Percentiles rank a stretch among this genome's conserved stretches.
Conservation (phyloP, 225 moss, liverwort and hornwort genomes). For the Straminergon stramineum region DNA sequence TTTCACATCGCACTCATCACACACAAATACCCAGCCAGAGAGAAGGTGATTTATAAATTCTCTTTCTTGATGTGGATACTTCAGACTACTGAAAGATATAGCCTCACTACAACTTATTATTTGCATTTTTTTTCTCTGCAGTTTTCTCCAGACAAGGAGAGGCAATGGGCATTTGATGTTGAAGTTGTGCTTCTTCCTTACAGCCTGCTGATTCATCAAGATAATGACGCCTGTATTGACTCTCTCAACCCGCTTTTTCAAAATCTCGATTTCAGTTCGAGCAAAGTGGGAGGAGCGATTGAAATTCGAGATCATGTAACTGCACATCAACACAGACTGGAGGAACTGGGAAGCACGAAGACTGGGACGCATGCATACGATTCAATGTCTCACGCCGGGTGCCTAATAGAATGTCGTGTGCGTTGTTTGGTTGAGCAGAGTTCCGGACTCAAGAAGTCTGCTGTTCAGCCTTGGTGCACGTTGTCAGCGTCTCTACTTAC, state of each 20-base stretch:
- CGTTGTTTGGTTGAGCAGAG: slow-evolving; percentile 17
- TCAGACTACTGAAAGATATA: neutral
- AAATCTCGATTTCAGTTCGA: slow-evolving; percentile 2
- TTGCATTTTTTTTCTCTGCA: neutral
- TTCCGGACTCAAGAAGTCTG: neutral
- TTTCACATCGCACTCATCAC: slow-evolving; percentile 40
- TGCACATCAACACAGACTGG: neutral
- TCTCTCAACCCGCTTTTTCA: neutral
- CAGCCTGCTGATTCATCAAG: slow-evolving; percentile 28
- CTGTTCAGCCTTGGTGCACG: neutral
- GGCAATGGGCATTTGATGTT: slow-evolving; percentile 30
- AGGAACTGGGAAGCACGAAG: neutral
- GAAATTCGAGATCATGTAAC: neutral
- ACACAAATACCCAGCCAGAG: slow-evolving; percentile 36
- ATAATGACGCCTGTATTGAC: neutral
- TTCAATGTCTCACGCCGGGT: slow-evolving; percentile 1
- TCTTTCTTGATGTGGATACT: neutral
- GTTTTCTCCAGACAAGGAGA: slow-evolving; percentile 23
- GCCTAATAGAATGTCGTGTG: slow-evolving; percentile 22
- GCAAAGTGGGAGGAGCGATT: neutral
- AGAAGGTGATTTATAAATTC: slow-evolving; percentile 10
- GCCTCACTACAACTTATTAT: neutral
- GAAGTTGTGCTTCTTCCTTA: slow-evolving; percentile 46
- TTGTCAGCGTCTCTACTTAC: slow-evolving; percentile 21
- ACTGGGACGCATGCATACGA: neutral